Evolutionary conservation across 768 basidiomycete genomes (phyloP), one percentile per base, ranked within the genome.

Genomic region (Cystofilobasidium macerans): DNA sequence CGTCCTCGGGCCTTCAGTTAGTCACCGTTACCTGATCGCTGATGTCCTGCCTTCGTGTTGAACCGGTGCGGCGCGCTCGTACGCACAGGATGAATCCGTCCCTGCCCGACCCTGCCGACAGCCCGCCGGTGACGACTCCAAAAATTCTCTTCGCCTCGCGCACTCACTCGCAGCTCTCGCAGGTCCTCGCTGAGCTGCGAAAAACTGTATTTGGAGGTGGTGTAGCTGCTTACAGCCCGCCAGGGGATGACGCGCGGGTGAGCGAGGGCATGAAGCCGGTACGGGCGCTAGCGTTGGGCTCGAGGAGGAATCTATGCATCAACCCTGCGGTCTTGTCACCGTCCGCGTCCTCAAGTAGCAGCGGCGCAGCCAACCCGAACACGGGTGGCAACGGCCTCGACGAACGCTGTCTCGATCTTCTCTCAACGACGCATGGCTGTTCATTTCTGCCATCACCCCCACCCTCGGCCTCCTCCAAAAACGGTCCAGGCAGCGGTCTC

Each of bases 151-250:
- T 93, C 72, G 88, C 93, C 0, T 98, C 95, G 0, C 81, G 94
- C 36, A 99, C 94, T 0, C 94, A 99, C 76, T 93, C 93, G 1
- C 94, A 99, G 72, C 82, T 99, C 4, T 81, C 91, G 1, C 94
- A 99, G 74, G 81, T 98, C 4, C 80, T 92, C 22, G 86, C 87
- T 4, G 95, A 99, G 73, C 79, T 97, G 13, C 81, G 78, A 45
- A 86, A 84, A 71, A 82, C 94, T 80, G 80, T 69, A 74, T 92
- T 73, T 73, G 76, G 64, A 3, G 18, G 20, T 14, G 24, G 45
- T 5, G 6, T 30, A 3, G 28, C 28, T 13, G 3, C 28, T 22
- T 64, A 71, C 26, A 62, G 61, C 78, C 57, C 62, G 70, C 32
- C 74, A 74, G 24, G 58, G 67, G 32, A 42, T 38, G 42, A 43